Percentiles rank a stretch among this genome's conserved stretches.
Conservation (phyloP, 306 rosid genomes). For the Calophaca sinica region DNA sequence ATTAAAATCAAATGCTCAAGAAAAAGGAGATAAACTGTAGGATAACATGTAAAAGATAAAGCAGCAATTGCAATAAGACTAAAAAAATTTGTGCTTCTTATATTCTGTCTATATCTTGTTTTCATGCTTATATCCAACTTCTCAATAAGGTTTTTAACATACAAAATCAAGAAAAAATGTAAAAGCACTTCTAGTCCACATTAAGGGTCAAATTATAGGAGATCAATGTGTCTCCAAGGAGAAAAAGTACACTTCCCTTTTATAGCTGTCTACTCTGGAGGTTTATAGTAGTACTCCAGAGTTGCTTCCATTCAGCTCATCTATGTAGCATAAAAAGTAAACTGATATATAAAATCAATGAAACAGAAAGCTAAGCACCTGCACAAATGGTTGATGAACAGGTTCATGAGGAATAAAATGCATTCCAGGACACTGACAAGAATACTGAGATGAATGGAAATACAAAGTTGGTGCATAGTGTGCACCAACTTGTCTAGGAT, state of each 20-base stretch:
- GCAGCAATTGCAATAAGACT: neutral
- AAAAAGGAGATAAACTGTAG: too few species aligned
- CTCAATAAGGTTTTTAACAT: neutral
- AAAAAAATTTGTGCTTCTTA: neutral
- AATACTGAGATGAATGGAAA: slow-evolving; percentile 86
- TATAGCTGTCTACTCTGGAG: neutral
- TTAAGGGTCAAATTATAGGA: neutral
- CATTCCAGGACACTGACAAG: slow-evolving; percentile 85
- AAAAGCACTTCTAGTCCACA: neutral
- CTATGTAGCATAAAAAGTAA: neutral
- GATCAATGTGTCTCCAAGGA: neutral
- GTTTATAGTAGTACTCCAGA: neutral
- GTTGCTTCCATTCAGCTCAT: slow-evolving; percentile 11
- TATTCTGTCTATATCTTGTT: neutral
- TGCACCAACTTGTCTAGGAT: slow-evolving; percentile 74
- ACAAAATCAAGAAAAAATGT: neutral
- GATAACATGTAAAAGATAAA: neutral
- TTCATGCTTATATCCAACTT: neutral
- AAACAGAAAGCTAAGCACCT: slow-evolving; percentile 54
- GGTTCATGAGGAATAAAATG: slow-evolving; percentile 84
- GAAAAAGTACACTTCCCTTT: neutral
- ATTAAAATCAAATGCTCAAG: neutral
- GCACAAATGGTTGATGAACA: slow-evolving; percentile 79
- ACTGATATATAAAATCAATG: neutral
- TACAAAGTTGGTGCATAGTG: slow-evolving; percentile 69